Percentiles rank a stretch among this genome's conserved stretches.
Evolutionary conservation across 176 grass and related monocot species (phyloP).

Genomic region (Pontederia paniculata): DNA sequence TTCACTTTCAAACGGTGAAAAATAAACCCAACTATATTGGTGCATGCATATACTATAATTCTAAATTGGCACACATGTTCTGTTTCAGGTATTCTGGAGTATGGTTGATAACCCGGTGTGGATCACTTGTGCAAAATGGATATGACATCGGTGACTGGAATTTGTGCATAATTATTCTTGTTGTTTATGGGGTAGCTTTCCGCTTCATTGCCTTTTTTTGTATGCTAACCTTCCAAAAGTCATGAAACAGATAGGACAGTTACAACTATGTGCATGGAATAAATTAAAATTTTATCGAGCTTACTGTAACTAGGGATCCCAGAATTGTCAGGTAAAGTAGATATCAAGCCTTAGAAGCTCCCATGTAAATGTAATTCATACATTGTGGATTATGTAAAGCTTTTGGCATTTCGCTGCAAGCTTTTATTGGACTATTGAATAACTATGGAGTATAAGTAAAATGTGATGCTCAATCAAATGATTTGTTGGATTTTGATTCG

Average conservation of each 20-base stretch:
- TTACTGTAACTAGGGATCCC: no score
- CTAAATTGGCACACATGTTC: neutral
- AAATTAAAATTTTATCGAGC: no score
- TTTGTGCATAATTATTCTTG: slow-evolving; percentile 56
- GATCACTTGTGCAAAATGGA: slow-evolving; percentile 35
- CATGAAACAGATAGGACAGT: slow-evolving; percentile 5
- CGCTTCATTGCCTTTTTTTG: slow-evolving; percentile 75
- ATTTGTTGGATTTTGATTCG: no score
- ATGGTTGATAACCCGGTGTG: slow-evolving; percentile 74
- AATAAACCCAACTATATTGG: neutral
- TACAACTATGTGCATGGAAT: no score
- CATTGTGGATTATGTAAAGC: no score
- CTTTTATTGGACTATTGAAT: no score
- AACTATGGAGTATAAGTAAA: no score
- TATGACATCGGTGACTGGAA: slow-evolving; percentile 58
- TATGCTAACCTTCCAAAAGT: slow-evolving; percentile 76
- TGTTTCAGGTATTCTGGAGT: slow-evolving; percentile 56
- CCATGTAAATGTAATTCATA: no score
- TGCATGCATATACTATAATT: neutral
- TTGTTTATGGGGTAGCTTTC: slow-evolving; percentile 49
- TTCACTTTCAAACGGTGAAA: neutral
- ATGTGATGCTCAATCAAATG: no score
- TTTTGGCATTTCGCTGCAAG: no score
- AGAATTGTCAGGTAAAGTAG: no score
- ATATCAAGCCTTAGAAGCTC: no score